Evolutionary conservation across 2,329 filamentous ascomycete genomes (phyloP).

Genomic region (Penicillium sp.): DNA sequence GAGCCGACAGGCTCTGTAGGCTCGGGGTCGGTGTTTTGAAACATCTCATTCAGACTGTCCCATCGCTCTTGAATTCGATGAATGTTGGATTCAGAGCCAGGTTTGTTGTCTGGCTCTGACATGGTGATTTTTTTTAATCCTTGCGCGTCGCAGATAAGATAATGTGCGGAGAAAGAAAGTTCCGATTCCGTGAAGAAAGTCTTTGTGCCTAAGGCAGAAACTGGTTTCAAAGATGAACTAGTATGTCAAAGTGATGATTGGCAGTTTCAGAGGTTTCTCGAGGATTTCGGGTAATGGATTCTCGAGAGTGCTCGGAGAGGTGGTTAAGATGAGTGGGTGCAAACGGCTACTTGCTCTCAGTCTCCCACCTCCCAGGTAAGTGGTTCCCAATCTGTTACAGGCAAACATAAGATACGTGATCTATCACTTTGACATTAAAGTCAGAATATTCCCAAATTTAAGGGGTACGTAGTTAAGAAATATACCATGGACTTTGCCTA

Average conservation of each 20-base stretch:
- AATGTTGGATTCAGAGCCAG: not conserved
- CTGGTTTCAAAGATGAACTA: not conserved
- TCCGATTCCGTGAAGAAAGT: constrained; percentile 4
- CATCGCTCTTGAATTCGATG: constrained; percentile 4
- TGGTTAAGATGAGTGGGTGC: not conserved
- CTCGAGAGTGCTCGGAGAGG: not conserved
- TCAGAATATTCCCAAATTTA: not conserved
- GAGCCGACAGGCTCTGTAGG: not conserved
- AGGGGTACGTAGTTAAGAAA: not conserved
- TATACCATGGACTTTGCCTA: not conserved
- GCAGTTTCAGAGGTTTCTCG: not conserved
- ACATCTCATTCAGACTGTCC: constrained; percentile 5
- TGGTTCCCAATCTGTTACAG: not conserved
- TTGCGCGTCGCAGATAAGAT: constrained; percentile 3
- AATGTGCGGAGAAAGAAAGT: not conserved
- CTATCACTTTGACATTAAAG: not conserved
- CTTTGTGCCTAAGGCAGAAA: not conserved
- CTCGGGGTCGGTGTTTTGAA: not conserved
- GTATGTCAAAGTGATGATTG: not conserved
- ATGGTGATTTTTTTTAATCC: constrained; percentile 5
- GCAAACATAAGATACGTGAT: not conserved
- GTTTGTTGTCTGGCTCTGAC: constrained; percentile 1
- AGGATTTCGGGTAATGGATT: not conserved
- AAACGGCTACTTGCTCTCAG: not conserved
- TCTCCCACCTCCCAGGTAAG: no score